Base-by-base conservation (phyloP, 2,329 filamentous ascomycete genomes). In the Coleophoma eucalyptorum region DNA sequence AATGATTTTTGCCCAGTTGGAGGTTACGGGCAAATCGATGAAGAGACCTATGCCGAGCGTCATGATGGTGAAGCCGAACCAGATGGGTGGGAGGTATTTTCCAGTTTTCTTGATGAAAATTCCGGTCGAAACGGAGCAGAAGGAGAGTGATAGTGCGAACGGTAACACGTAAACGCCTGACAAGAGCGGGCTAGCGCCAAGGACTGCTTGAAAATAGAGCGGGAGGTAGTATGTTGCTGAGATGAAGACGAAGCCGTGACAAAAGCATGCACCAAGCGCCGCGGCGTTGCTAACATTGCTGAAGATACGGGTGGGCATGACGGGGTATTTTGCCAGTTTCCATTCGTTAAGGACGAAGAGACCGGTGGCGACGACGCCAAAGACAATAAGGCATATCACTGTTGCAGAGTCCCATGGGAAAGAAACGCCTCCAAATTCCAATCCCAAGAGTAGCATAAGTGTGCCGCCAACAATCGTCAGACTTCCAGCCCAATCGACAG, bases 381-480 rank as follows among this genome's bases (percentile, higher is more conserved):
- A 89, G 75, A 47, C 89, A 83, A 47, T 85, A 80, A 67, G 46
- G 51, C 63, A 65, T 40, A 67, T 57, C 3, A 67, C 65, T 6
- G 50, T 62, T 4, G 58, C 55, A 11, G 64, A 66, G 19, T 44
- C 37, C 65, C 65, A 90, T 1, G 91, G 86, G 56, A 81, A 82
- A 19, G 77, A 76, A 47, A 90, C 80, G 45, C 90, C 91, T 49
- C 91, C 92, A 55, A 93, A 90, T 63, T 95, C 87, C 11, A 96
- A 80, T 0, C 90, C 92, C 40, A 96, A 82, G 4, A 96, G 80
- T 57, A 96, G 76, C 89, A 96, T 93, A 18, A 95, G 74, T 0
- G 89, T 92, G 18, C 86, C 89, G 40, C 87, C 87, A 15, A 80
- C 72, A 15, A 86, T 78, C 2, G 79, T 71, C 11, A 86, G 49